Percentiles rank a stretch among this genome's conserved stretches.
phyloP scores from a whole-genome alignment of 495 filamentous ascomycete genomes.

The Zalerion maritima region DNA sequence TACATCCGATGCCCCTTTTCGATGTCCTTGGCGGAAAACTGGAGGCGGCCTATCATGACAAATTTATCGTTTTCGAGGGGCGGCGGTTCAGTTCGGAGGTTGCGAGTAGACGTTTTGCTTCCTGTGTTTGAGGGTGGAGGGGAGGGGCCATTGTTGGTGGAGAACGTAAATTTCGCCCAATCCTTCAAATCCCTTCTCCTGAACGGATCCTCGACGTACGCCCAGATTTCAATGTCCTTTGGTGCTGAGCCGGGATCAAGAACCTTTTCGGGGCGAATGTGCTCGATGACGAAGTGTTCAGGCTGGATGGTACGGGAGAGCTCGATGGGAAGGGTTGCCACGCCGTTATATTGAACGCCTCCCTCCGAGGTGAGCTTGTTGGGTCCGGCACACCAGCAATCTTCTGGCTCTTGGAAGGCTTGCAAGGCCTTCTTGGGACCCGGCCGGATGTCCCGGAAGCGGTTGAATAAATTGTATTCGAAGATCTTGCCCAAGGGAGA shows the following conservation, averaged over 20 bases:
- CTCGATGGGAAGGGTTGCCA: constrained; percentile 32
- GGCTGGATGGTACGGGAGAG: constrained; percentile 34
- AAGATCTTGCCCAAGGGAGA: no score
- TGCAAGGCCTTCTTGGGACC: constrained; percentile 31
- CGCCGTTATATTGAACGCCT: no score
- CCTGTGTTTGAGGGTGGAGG: no score
- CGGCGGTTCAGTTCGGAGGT: constrained; percentile 2
- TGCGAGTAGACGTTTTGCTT: no score
- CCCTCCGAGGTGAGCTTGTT: constrained; percentile 5
- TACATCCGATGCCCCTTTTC: constrained; percentile 36
- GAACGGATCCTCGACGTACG: constrained; percentile 20
- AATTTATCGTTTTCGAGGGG: constrained; percentile 16
- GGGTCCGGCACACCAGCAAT: constrained; percentile 50
- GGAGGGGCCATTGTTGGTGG: constrained; percentile 9
- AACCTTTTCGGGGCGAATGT: constrained; percentile 38
- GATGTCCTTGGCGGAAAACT: constrained; percentile 29
- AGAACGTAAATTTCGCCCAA: constrained; percentile 18
- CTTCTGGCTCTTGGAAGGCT: constrained; percentile 44
- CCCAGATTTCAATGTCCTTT: constrained; percentile 46
- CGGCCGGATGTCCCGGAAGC: no score
- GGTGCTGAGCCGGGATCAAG: constrained; percentile 42
- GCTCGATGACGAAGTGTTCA: constrained; percentile 44
- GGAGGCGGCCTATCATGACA: constrained; percentile 37
- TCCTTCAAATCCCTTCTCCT: constrained; percentile 13
- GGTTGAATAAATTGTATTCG: no score